Base-by-base conservation (phyloP, 768 basidiomycete species). In the Russula foetens region DNA sequence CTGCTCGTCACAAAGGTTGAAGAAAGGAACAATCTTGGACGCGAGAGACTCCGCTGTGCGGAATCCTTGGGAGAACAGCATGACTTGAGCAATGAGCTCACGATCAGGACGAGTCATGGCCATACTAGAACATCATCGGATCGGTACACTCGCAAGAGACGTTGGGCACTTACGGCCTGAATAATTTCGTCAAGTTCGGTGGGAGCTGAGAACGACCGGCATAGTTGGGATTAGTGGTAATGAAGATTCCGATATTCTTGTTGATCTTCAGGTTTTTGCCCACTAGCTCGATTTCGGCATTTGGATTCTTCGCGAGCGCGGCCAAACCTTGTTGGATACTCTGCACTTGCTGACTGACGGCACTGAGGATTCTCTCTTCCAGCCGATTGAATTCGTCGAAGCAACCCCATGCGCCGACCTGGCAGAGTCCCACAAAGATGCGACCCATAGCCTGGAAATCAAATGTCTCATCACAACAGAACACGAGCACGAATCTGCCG, bases 361-460 rank as follows among this genome's bases (percentile, higher is more conserved):
- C 95, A 70, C 90, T 93, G 59, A 99, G 81, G 70, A 98, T 99
- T 44, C 97, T 86, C 73, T 99, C 97, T 72, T 98, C 97, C 47
- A 99, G 80, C 67, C 97, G 88, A 73, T 99, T 99, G 77, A 97
- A 96, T 74, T 97, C 94, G 71, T 97, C 94, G 73, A 95, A 94
- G 69, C 91, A 95, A 14, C 97, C 97, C 97, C 97, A 99, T 0
- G 97, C 97, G 33, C 97, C 97, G 38, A 98, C 97, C 78, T 97
- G 95, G 75, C 97, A 99, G 15, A 99, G 82, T 53, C 97, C 97
- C 67, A 98, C 86, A 71, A 99, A 99, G 67, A 99, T 98, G 64
- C 97, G 90, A 64, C 97, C 97, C 97, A 99, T 98, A 1, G 97
- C 97, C 71, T 98, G 95, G 79, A 98, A 98, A 73, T 99, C 97